Evolutionary conservation across 1,284 basidiomycete genomes (phyloP), one percentile per base, ranked within the genome.

Genomic region (Cutaneotrichosporon spelunceum): DNA sequence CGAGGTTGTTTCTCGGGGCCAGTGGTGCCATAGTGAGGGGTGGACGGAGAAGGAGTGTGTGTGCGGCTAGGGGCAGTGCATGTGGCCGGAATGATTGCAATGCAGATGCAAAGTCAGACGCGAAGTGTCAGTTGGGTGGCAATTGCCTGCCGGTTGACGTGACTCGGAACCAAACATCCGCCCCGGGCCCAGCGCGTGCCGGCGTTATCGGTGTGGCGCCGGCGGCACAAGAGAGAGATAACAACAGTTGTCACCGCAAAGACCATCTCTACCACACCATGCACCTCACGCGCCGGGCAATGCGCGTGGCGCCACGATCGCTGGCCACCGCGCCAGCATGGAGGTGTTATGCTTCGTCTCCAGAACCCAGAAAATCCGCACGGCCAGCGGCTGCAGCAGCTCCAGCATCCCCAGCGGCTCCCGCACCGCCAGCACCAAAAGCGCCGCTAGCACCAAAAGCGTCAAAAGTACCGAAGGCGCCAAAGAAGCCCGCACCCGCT

Each of bases 111-210:
- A 53, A 53, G 52, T 53, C 52, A 53, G 7, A 23, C 52, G 52
- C 52, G 49, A 47, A 42, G 56, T 33, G 56, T 57, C 56, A 27
- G 27, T 57, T 60, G 36, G 27, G 39, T 33, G 48, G 59, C 54
- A 26, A 52, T 2, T 36, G 13, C 4, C 30, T 27, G 29, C 10
- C 16, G 11, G n/a, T 53, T 23, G 30, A 16, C 10, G 4, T 4
- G 13, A 26, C n/a, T 30, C 56, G 56, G 56, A 57, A 57, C 56
- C 56, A 57, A 57, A 57, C 56, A 57, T 55, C 26, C 33, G 13
- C 55, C 16, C 23, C 4, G 24, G 23, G 14, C 3, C 14, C n/a
- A 45, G 55, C 4, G 55, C 27, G 13, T 19, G 19, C 24, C 27
- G 23, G 19, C 52, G 42, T 53, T 53, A 47, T 50, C 6, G 19